Evolutionary conservation across 78 protist species (phyloP), one percentile per base, ranked within the genome.

Genomic region (Fonticula alba): DNA sequence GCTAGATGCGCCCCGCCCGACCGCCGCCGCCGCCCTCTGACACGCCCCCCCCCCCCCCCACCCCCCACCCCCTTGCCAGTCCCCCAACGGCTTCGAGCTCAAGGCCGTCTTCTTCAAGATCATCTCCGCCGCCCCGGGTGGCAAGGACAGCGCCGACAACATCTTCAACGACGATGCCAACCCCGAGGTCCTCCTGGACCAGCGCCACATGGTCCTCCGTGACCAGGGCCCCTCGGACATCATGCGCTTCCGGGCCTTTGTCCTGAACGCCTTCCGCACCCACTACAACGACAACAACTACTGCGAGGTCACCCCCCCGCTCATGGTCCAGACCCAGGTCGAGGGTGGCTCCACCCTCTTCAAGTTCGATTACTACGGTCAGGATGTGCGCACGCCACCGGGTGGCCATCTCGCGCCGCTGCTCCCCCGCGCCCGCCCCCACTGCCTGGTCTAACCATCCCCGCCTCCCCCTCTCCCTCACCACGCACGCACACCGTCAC

Each of bases 331-430:
- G 80, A 91, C 85, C 31, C 82, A 72, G 63, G 71, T 79, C 61
- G 98, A 91, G 53, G 98, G 96, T 29, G 95, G 96, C 33, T 60
- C 86, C 14, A 86, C 90, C 1, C 77, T 88, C 29, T 88, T 88
- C 69, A 46, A 70, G 36, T 52, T 88, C 43, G 63, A 78, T 55
- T 87, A 82, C 78, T 87, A 52, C 31, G 93, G 81, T 35, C 72
- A 90, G 72, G 36, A 32, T 50, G 76, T 59, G 43, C 43, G 43
- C n/a, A n/a, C n/a, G n/a, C n/a, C n/a, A n/a, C n/a, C n/a, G n/a
- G n/a, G n/a, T n/a, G n/a, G n/a, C n/a, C n/a, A n/a, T n/a, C n/a
- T n/a, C n/a, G n/a, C n/a, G n/a, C n/a, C n/a, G n/a, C n/a, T n/a
- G n/a, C 17, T 38, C 17, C 43, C 43, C 17, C 43, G 7, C 43